These are phyloP conservation scores for Candida bentonensis DNA, from an alignment of 805 yeast genomes.

Conservation along the genomic window DNA sequence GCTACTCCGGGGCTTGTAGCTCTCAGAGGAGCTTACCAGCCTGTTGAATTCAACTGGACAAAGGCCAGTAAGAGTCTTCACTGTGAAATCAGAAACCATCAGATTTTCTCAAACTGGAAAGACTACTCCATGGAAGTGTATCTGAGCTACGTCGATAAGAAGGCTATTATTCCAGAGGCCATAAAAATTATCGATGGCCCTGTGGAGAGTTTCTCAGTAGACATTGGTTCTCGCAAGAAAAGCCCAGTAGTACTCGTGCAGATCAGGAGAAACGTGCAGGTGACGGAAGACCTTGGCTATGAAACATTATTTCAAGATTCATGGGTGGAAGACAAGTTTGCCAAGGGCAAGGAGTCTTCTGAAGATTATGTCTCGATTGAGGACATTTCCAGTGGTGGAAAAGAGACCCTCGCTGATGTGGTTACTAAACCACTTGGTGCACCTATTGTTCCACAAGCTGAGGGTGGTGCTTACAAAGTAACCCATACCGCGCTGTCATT, in stretches of 20 bases:
- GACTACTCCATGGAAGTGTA: conserved; percentile 2
- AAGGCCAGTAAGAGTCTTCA: neutral
- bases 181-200: conserved; percentile 2
- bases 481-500: neutral
- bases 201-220: neutral
- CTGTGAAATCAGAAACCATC: conserved; percentile 4
- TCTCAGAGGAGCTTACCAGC: conserved; percentile 23
- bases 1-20: conserved; percentile 25
- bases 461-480: neutral
- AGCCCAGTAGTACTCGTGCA: neutral
- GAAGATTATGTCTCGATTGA: neutral
- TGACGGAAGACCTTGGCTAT: neutral
- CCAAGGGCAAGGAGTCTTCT: too few relatives aligned
- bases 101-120: conserved; percentile 5
- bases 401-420: conserved; percentile 1
- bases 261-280: neutral
- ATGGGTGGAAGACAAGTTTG: neutral
- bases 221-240: neutral
- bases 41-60: conserved; percentile 11
- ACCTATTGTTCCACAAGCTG: neutral
- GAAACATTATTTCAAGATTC: neutral
- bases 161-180: neutral
- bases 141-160: neutral
- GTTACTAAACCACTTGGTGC: neutral
- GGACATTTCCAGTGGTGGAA: neutral